Conservation (phyloP, 768 basidiomycete species). For the Fomitopsis serialis region DNA sequence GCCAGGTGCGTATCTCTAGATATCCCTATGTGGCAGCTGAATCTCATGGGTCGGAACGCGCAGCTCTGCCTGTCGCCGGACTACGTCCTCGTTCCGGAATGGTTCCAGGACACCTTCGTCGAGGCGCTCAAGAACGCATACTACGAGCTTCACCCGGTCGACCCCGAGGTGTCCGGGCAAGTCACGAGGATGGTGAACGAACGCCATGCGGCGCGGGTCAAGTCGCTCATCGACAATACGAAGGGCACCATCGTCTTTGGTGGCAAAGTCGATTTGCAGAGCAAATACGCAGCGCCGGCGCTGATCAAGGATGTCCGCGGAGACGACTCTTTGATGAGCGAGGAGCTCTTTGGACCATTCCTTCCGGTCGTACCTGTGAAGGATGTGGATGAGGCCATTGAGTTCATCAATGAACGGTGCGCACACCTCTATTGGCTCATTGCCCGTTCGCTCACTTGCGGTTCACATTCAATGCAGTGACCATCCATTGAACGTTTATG, state of each 20-base stretch:
- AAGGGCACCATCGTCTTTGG: slow-evolving; percentile 63
- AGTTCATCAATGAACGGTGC: slow-evolving; percentile 57
- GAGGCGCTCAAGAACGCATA: slow-evolving; percentile 40
- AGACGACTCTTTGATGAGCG: slow-evolving; percentile 72
- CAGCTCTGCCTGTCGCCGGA: slow-evolving; percentile 69
- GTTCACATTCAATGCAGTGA: slow-evolving; percentile 38
- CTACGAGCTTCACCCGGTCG: slow-evolving; percentile 49
- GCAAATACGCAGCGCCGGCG: slow-evolving; percentile 66
- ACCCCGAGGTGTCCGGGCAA: slow-evolving; percentile 35
- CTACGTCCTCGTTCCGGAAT: slow-evolving; percentile 41
- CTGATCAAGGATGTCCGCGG: slow-evolving; percentile 55
- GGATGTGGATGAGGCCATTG: slow-evolving; percentile 65
- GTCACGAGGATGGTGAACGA: slow-evolving; percentile 48
- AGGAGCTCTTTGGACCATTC: slow-evolving; percentile 86
- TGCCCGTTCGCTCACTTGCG: neutral
- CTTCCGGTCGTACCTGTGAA: slow-evolving; percentile 71
- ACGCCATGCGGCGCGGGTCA: slow-evolving; percentile 54
- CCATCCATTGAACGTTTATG: slow-evolving; percentile 71
- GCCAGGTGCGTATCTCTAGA: slow-evolving; percentile 30
- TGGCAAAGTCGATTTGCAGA: slow-evolving; percentile 51
- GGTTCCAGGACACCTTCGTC: slow-evolving; percentile 33
- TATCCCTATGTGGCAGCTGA: neutral
- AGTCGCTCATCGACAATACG: slow-evolving; percentile 54
- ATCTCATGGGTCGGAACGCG: neutral
- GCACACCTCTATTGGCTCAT: slow-evolving; percentile 9